Evolutionary conservation across 345 rosid genomes (phyloP).

Genomic region (Pistacia vera): DNA sequence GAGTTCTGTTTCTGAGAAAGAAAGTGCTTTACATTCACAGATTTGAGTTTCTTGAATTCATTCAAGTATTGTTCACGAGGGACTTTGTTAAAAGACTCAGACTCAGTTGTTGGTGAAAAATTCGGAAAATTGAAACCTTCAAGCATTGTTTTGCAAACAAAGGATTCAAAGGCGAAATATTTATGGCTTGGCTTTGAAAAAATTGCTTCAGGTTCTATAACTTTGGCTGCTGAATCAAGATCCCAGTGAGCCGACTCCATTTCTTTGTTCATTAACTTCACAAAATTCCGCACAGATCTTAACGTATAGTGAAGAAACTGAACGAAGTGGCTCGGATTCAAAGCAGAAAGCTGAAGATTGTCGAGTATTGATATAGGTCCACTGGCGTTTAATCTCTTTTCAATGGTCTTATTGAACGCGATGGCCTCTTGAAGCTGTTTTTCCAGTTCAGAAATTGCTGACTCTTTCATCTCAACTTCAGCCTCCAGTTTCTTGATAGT

Average conservation of each 20-base stretch:
- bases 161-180: conserved; percentile 72
- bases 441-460: conserved; percentile 37
- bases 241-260: conserved; percentile 89
- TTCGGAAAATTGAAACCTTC: conserved; percentile 60
- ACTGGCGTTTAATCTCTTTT: conserved; percentile 66
- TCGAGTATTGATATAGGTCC: conserved; percentile 65
- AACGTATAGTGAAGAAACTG: conserved; percentile 54
- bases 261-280: conserved; percentile 66
- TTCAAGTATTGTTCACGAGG: conserved; percentile 12
- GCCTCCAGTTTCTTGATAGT: conserved; percentile 71
- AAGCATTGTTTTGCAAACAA: conserved; percentile 62
- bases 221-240: conserved; percentile 67
- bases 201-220: conserved; percentile 49
- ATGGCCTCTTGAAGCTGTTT: conserved; percentile 37
- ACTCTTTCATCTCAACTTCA: conserved; percentile 46
- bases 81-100: conserved; percentile 36
- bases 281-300: conserved; percentile 67
- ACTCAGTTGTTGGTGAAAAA: conserved; percentile 30
- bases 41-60: conserved; percentile 52
- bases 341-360: conserved; percentile 33
- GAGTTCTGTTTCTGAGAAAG: conserved; percentile 57
- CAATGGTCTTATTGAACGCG: conserved; percentile 51
- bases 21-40: conserved; percentile 43
- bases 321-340: conserved; percentile 54
- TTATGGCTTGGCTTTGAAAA: conserved; percentile 54